A percentile compares a stretch with the other conserved stretches of the same genome.
Conservation (phyloP, 2,329 filamentous ascomycete species). For the Allantophomopsis cytisporea region DNA sequence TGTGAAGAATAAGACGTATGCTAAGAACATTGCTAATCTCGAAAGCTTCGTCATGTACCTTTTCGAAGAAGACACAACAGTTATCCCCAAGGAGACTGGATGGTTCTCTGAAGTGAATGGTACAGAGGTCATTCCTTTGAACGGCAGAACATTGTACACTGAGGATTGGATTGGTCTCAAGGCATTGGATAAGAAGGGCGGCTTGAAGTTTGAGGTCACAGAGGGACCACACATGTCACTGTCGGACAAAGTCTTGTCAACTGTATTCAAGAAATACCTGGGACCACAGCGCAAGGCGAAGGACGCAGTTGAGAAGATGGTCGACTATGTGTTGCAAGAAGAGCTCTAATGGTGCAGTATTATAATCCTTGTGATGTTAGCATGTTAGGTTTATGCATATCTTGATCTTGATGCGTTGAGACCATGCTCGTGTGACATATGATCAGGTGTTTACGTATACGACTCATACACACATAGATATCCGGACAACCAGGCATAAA, state of each 20-base stretch:
- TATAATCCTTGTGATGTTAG: too few species aligned
- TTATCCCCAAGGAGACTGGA: conserved; percentile 77
- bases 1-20: conserved; percentile 63
- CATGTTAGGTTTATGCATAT: too few species aligned
- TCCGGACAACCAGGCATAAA: too few species aligned
- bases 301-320: too few species aligned
- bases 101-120: conserved; percentile 85
- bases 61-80: conserved; percentile 75
- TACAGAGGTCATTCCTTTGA: conserved; percentile 52
- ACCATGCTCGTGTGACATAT: too few species aligned
- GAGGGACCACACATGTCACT: conserved; percentile 79
- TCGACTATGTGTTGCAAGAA: background rate
- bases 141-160: conserved; percentile 59
- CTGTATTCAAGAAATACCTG: conserved; percentile 26
- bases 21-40: conserved; percentile 51
- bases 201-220: conserved; percentile 59
- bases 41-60: conserved; percentile 79
- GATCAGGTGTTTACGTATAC: too few species aligned
- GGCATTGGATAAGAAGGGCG: conserved; percentile 64
- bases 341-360: background rate
- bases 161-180: conserved; percentile 91
- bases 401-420: too few species aligned
- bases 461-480: too few species aligned
- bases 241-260: conserved; percentile 44
- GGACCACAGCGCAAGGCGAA: conserved; percentile 13